Evolutionary conservation across 495 filamentous ascomycete species (phyloP), one percentile per base, ranked within the genome.

Genomic region (Aspergillus incahuasiensis): DNA sequence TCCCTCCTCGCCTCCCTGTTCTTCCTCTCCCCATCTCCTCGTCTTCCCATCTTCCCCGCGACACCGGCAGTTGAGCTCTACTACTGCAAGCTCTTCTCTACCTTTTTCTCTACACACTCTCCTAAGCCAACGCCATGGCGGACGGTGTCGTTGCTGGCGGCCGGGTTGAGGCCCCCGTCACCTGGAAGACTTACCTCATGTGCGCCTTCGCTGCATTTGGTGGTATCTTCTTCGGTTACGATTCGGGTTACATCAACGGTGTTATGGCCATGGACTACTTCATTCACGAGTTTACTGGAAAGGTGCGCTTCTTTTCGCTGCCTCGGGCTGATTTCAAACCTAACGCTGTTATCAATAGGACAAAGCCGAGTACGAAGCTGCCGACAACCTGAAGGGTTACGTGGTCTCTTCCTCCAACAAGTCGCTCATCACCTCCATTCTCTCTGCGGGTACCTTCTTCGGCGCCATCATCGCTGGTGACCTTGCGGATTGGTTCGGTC

Each of bases 391-490:
- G 4, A 60, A 63, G 0, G 48, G 50, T 0, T 81, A 79, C 58
- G 72, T 74, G 19, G 60, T 84, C 21, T 69, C 75, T 4, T 70
- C 77, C 11, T 76, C 66, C 44, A 68, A 72, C 40, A 79, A 82
- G 59, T 85, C 83, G 6, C 76, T 89, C 28, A 88, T 88, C 62
- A 83, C 83, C 58, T 88, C 86, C 24, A 88, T 90, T 61, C 79
- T 89, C 19, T 89, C 87, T 24, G 79, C 77, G 61, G 87, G 87
- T 62, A 90, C 87, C 54, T 89, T 90, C 79, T 85, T 89, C 58
- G 87, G 87, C 59, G 85, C 87, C 54, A 65, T 90, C 52, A 77
- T 87, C 45, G 85, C 83, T 24, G 86, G 85, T 72, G 82, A 86
- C 58, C 55, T 88, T 34, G 86, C 86, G 52, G 87, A 90, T 61